Conservation (phyloP, 2,329 filamentous ascomycete genomes). For the Dactylellina sp. region DNA sequence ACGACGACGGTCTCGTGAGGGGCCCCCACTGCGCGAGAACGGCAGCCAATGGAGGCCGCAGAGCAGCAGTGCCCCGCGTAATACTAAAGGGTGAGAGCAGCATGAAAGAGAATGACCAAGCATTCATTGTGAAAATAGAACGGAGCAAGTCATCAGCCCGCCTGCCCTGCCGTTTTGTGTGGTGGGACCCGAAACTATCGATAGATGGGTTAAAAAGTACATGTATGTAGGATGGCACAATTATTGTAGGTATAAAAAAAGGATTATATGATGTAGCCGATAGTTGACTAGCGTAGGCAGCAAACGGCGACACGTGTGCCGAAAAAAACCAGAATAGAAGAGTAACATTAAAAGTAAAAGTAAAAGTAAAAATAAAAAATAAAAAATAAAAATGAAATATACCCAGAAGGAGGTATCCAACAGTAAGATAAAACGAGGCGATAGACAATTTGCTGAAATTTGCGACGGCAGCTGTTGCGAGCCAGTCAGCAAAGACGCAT, state of each 20-base stretch:
- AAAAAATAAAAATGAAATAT: too few species aligned
- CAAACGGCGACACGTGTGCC: conserved; percentile 19
- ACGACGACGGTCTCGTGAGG: conserved; percentile 44
- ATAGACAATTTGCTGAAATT: not conserved
- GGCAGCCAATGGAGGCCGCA: conserved; percentile 41
- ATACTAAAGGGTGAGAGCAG: conserved; percentile 38
- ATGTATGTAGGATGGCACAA: not conserved
- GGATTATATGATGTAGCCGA: too few species aligned
- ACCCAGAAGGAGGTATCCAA: too few species aligned
- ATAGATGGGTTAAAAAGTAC: too few species aligned
- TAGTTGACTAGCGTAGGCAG: not conserved
- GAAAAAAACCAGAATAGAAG: too few species aligned
- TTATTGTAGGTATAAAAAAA: conserved; percentile 5
- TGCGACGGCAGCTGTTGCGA: conserved; percentile 35
- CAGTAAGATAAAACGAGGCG: too few species aligned
- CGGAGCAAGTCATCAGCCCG: conserved; percentile 51
- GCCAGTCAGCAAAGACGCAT: conserved; percentile 35
- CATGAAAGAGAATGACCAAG: conserved; percentile 53
- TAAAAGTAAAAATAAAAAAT: too few species aligned
- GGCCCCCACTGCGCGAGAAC: conserved; percentile 20
- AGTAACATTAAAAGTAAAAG: too few species aligned
- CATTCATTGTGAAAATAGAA: conserved; percentile 48
- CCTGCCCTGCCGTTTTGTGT: conserved; percentile 30
- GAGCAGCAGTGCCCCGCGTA: conserved; percentile 54
- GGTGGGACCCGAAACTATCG: conserved; percentile 31